These are phyloP conservation scores for Pleurotus eryngii DNA, from an alignment of 768 basidiomycete species.

Conservation along the genomic window DNA sequence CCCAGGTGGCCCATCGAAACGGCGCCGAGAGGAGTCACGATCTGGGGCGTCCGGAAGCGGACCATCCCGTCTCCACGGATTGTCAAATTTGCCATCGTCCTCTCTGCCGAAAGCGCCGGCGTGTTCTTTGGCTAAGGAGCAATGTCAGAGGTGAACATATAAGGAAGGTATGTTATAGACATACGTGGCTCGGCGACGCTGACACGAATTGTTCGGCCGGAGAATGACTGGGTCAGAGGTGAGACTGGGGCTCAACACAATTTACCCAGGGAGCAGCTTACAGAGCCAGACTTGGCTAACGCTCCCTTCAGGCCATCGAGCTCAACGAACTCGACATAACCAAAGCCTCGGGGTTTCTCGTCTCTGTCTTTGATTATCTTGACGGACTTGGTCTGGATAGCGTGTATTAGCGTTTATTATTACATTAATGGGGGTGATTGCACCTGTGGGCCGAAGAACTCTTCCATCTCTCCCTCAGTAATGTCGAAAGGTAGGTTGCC, in stretches of 20 bases:
- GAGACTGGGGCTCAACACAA: not conserved
- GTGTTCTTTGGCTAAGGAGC: constrained; percentile 69
- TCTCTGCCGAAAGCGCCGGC: constrained; percentile 48
- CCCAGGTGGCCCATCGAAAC: constrained; percentile 54
- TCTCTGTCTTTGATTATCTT: constrained; percentile 94
- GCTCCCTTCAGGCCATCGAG: constrained; percentile 85
- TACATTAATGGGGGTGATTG: not conserved
- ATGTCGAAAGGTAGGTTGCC: constrained; percentile 96
- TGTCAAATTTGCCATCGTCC: constrained; percentile 81
- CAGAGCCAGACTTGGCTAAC: constrained; percentile 65
- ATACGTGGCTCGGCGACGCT: constrained; percentile 95
- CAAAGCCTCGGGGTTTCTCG: constrained; percentile 96
- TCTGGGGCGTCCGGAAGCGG: constrained; percentile 71
- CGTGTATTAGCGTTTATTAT: too few species aligned
- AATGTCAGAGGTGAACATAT: constrained; percentile 11
- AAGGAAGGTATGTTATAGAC: constrained; percentile 29
- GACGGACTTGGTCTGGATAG: constrained; percentile 66
- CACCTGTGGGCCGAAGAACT: constrained; percentile 73
- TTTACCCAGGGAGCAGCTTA: constrained; percentile 32
- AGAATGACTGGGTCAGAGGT: constrained; percentile 48
- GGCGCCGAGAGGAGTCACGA: constrained; percentile 65
- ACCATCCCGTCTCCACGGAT: constrained; percentile 83
- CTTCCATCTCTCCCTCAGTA: constrained; percentile 75
- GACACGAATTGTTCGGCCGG: constrained; percentile 80
- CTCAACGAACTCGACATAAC: constrained; percentile 93